Evolutionary conservation across 306 rosid genomes (phyloP), one percentile per base, ranked within the genome.

Genomic region (Vigna angularis): DNA sequence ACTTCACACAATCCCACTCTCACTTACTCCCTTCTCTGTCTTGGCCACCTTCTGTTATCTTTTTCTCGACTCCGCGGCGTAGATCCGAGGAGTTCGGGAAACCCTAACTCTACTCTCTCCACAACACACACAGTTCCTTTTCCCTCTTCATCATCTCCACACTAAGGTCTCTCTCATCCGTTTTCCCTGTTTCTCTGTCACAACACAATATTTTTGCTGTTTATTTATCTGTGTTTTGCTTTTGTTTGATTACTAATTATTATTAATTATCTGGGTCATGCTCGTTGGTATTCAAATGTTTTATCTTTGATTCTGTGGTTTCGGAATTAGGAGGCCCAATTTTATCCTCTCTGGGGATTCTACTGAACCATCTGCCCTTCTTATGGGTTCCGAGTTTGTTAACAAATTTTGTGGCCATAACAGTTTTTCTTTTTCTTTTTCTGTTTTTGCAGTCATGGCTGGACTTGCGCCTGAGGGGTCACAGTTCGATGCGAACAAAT

Each of bases 51-150:
- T 61, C 22, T 22, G 34, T 62, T 32, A 62, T 32, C 68, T 34
- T 16, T 26, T 62, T 62, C 82, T 87, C 75, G 68, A 82, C 93
- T 87, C 90, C 90, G 87, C 89, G 90, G 93, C 82, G 80, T 87
- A 87, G 91, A 89, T 87, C 93, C 96, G 87, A 85, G 93, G 96
- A 87, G 93, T 81, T 84, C 82, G 89, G 90, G 91, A 84, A 84
- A 86, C 83, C 90, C 88, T 83, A 78, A 73, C 66, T 81, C 70
- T 49, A 53, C 72, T 83, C 55, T 30, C 32, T 45, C 30, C 45
- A 34, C 64, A n/a, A 78, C 16, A 4, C 83, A 4, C n/a, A 30
- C 5, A 1, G 24, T 2, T 30, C 32, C 20, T 61, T 42, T 42
- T 22, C 59, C 6, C 4, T n/a, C 74, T 18, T 28, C 73, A 10